Percentiles rank a stretch among this genome's conserved stretches.
Evolutionary conservation across 2,329 filamentous ascomycete species (phyloP).

Genomic region (Blastomyces silverae): DNA sequence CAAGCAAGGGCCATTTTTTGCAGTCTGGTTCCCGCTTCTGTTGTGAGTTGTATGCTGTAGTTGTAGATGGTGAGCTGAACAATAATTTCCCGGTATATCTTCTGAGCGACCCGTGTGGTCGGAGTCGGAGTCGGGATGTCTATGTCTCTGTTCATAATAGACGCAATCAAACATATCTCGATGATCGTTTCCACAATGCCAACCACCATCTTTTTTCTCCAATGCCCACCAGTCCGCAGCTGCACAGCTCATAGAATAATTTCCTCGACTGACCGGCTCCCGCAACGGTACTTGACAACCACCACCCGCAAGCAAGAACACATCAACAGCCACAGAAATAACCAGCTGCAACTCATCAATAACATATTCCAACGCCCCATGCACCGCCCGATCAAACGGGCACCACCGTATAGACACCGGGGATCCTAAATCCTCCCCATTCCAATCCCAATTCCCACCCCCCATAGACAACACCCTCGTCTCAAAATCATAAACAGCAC

Average conservation of each 20-base stretch:
- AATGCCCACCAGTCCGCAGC: background rate
- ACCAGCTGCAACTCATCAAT: conserved; percentile 1
- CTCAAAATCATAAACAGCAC: background rate
- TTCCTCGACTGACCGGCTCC: too few relatives aligned
- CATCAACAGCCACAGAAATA: conserved; percentile 6
- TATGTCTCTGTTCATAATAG: background rate
- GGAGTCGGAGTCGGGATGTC: background rate
- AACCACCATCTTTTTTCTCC: background rate
- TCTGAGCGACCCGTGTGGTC: too few relatives aligned
- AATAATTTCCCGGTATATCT: background rate
- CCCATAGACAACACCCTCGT: background rate
- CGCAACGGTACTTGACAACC: background rate
- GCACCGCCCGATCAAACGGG: background rate
- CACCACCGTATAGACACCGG: background rate
- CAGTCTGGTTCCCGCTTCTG: too few relatives aligned
- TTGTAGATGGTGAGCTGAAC: too few relatives aligned
- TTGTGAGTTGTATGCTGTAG: too few relatives aligned
- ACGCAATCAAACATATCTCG: background rate
- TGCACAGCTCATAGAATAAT: background rate
- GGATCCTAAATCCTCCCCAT: too few relatives aligned
- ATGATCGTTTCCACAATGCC: background rate
- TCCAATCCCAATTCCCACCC: too few relatives aligned
- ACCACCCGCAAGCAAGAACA: background rate
- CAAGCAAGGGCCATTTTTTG: background rate
- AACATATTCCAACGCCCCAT: background rate